phyloP scores from a whole-genome alignment of 257 asterid species.

The Agastache rugosa region DNA sequence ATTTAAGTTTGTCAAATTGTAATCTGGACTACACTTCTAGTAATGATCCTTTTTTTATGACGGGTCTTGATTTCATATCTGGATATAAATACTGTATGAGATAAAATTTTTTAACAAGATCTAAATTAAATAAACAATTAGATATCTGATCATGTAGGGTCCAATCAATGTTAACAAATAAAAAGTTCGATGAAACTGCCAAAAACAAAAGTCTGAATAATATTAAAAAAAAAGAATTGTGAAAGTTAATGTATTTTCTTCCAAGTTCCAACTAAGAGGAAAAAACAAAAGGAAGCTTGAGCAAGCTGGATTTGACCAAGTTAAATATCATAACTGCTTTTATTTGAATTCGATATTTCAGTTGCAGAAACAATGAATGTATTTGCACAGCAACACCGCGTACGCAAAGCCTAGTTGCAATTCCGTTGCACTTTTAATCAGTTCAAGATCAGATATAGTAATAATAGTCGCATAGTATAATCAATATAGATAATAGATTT shows the following conservation, averaged over 20 bases:
- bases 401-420: conserved; percentile 21
- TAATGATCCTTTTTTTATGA: no score
- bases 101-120: no score
- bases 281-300: background rate
- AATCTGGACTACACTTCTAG: no score
- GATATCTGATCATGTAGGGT: no score
- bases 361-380: background rate
- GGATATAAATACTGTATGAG: no score
- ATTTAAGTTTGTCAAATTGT: no score
- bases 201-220: background rate
- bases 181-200: background rate
- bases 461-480: no score
- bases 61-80: no score
- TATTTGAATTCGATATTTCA: conserved; percentile 27
- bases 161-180: no score
- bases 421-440: conserved; percentile 7
- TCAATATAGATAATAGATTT: background rate
- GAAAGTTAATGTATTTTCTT: background rate
- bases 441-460: no score
- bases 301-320: conserved; percentile 33
- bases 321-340: conserved; percentile 19
- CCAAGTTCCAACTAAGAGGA: background rate
- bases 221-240: background rate
- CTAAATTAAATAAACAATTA: no score
- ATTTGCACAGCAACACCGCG: background rate